Percentiles rank a stretch among this genome's conserved stretches.
phyloP scores from a whole-genome alignment of 371 early-diverging fungal genomes.

The Lichtheimia ramosa region DNA sequence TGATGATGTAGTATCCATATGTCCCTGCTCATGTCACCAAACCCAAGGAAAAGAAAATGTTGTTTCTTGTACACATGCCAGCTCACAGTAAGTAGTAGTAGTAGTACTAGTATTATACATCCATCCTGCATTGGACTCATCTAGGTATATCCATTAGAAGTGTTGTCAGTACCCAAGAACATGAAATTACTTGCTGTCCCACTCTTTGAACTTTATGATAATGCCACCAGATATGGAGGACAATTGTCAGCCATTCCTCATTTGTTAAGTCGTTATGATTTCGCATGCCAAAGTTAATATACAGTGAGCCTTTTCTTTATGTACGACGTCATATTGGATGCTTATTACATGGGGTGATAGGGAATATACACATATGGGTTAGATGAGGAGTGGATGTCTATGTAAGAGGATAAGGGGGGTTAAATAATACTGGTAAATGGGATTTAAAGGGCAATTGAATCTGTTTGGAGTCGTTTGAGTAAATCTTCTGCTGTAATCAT shows the following conservation, averaged over 20 bases:
- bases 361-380: too few relatives aligned
- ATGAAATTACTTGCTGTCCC: slow-evolving; percentile 83
- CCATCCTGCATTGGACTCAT: not conserved
- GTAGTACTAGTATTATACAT: not conserved
- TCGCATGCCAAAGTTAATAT: slow-evolving; percentile 25
- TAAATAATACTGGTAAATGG: too few relatives aligned
- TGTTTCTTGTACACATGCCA: slow-evolving; percentile 77
- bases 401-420: too few relatives aligned
- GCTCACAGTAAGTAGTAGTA: slow-evolving; percentile 60
- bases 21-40: slow-evolving; percentile 76
- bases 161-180: slow-evolving; percentile 77
- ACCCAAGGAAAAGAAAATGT: slow-evolving; percentile 77
- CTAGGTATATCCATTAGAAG: slow-evolving; percentile 38
- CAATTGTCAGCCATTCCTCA: slow-evolving; percentile 75
- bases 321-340: not conserved
- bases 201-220: slow-evolving; percentile 81
- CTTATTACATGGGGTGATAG: not conserved
- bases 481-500: slow-evolving; percentile 15
- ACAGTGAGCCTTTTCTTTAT: not conserved
- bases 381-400: too few relatives aligned
- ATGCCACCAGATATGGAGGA: slow-evolving; percentile 71
- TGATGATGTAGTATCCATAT: slow-evolving; percentile 69
- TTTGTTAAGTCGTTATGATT: slow-evolving; percentile 61
- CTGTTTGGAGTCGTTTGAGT: slow-evolving; percentile 18
- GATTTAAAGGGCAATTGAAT: not conserved